These are phyloP conservation scores for Coleophoma eucalyptorum DNA, from an alignment of 2,329 filamentous ascomycete species.

Conservation along the genomic window DNA sequence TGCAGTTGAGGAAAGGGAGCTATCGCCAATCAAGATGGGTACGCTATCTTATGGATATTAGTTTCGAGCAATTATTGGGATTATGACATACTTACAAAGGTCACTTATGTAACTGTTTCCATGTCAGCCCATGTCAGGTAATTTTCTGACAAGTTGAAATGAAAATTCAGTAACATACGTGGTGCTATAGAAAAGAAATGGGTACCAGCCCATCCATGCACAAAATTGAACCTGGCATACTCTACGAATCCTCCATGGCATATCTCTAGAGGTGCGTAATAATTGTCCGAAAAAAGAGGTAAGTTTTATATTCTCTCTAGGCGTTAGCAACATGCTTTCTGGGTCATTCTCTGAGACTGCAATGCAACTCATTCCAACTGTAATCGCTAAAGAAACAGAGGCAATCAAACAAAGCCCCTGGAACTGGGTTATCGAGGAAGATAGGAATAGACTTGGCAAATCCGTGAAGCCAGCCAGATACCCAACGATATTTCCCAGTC, in stretches of 20 bases:
- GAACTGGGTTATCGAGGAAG: conserved; percentile 11
- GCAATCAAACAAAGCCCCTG: conserved; percentile 15
- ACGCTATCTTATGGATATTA: neutral
- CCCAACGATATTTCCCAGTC: conserved; percentile 26
- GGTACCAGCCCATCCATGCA: conserved; percentile 31
- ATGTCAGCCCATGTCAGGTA: neutral
- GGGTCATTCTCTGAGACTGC: conserved; percentile 4
- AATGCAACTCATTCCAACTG: conserved; percentile 8
- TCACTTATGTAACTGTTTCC: neutral
- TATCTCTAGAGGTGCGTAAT: conserved; percentile 1
- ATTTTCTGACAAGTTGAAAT: no score
- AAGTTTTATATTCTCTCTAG: neutral
- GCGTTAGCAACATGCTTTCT: neutral
- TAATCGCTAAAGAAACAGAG: conserved; percentile 10
- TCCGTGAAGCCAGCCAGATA: conserved; percentile 23
- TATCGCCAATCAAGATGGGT: neutral
- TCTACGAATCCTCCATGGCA: conserved; percentile 5
- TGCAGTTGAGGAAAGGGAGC: neutral
- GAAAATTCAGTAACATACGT: conserved; percentile 13
- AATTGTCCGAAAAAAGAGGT: neutral
- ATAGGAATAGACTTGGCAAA: conserved; percentile 8
- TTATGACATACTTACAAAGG: neutral
- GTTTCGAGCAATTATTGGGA: neutral
- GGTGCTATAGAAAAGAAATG: conserved; percentile 30
- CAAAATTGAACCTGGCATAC: conserved; percentile 24